These are phyloP conservation scores for Cyclotella distinguenda DNA, from an alignment of 108 stramenopile genomes.

Conservation along the genomic window DNA sequence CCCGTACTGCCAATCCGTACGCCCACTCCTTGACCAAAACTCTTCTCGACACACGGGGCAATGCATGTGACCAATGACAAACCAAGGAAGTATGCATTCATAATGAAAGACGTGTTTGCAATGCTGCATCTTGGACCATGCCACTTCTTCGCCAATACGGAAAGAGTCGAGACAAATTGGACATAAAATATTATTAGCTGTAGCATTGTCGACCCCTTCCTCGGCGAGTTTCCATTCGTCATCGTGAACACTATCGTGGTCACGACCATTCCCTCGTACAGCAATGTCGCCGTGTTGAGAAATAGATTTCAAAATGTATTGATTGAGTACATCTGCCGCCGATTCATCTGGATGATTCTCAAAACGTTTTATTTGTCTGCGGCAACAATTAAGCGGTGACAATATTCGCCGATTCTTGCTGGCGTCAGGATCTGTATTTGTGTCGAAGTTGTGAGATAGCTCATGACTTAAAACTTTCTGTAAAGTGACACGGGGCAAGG, in stretches of 20 bases:
- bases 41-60: conserved; percentile 27
- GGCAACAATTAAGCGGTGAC: neutral
- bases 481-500: neutral
- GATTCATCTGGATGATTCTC: neutral
- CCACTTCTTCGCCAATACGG: conserved; percentile 40
- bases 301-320: neutral
- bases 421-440: neutral
- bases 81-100: conserved; percentile 47
- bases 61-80: conserved; percentile 12
- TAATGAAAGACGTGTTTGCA: conserved; percentile 69
- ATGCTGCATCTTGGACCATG: conserved; percentile 41
- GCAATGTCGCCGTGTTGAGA: neutral
- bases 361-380: neutral
- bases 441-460: conserved; percentile 11
- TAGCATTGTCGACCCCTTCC: neutral
- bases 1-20: neutral
- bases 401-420: neutral
- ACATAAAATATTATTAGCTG: conserved; percentile 21
- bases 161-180: conserved; percentile 60
- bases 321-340: conserved; percentile 5
- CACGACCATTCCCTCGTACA: neutral
- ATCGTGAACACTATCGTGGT: neutral
- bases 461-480: conserved; percentile 19
- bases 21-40: conserved; percentile 18
- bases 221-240: neutral